Percentiles rank a stretch among this genome's conserved stretches.
Evolutionary conservation across 768 basidiomycete genomes (phyloP).

Genomic region (Agrocybe praecox): DNA sequence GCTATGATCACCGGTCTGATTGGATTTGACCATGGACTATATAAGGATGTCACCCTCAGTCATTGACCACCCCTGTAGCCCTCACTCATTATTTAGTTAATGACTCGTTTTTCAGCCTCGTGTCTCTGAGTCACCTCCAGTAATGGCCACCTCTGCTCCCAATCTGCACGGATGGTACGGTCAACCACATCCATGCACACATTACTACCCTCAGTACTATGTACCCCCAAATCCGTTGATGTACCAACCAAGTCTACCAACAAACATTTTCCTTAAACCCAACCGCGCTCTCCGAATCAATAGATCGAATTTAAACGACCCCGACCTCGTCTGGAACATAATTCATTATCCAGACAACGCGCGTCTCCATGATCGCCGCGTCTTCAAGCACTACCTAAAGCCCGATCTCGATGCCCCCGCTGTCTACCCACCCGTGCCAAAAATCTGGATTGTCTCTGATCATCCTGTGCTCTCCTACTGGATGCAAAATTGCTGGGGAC

Average conservation of each 20-base stretch:
- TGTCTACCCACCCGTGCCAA: slow-evolving; percentile 28
- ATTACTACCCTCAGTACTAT: no score
- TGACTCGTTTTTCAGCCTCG: no score
- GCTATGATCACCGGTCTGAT: not conserved
- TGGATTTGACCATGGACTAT: not conserved
- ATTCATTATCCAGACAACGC: slow-evolving; percentile 38
- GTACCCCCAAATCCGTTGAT: no score
- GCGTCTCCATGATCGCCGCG: slow-evolving; percentile 28
- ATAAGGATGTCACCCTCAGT: not conserved
- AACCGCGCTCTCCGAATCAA: slow-evolving; percentile 38
- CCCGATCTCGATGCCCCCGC: slow-evolving; percentile 34
- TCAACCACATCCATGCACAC: no score
- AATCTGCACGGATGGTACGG: no score
- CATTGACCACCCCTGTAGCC: no score
- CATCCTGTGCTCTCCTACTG: slow-evolving; percentile 38
- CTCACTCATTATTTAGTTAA: no score
- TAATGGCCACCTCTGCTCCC: no score
- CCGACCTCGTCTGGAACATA: slow-evolving; percentile 45
- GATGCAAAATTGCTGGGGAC: slow-evolving; percentile 50
- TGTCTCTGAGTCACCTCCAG: no score
- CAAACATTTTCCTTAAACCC: slow-evolving; percentile 18
- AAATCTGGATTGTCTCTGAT: slow-evolving; percentile 40
- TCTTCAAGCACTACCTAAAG: slow-evolving; percentile 16
- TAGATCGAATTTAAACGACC: slow-evolving; percentile 35
- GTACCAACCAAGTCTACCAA: not conserved